These are phyloP conservation scores for Lycium ferocissimum DNA, from an alignment of 257 asterid species.

Conservation along the genomic window DNA sequence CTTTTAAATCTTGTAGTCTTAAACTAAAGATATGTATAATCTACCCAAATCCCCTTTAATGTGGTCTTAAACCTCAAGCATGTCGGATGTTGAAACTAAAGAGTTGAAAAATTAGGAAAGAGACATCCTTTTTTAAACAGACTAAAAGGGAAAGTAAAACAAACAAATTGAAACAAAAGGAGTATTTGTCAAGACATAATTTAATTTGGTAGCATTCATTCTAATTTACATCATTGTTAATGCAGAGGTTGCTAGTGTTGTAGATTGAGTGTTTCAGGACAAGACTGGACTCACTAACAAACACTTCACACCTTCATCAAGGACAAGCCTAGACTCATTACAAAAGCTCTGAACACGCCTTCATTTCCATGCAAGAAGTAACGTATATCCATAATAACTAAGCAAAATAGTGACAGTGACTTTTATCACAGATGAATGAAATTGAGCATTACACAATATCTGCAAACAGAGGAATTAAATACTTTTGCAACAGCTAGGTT, in stretches of 20 bases:
- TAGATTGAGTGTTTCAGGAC: neutral
- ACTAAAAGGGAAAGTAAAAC: no score
- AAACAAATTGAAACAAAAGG: neutral
- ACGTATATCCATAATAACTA: neutral
- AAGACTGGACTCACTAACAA: neutral
- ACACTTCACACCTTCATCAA: neutral
- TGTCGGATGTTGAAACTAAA: no score
- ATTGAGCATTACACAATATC: neutral
- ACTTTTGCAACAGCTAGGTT: neutral
- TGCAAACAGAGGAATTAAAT: constrained; percentile 21
- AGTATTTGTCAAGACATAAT: neutral
- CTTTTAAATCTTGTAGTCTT: no score
- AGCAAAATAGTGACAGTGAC: neutral
- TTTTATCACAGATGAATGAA: neutral
- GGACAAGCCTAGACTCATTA: neutral
- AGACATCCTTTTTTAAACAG: no score
- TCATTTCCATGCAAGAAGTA: neutral
- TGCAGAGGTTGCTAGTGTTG: constrained; percentile 14
- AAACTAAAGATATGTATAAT: no score
- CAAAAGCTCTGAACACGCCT: neutral
- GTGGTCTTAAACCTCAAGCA: no score
- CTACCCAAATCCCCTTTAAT: no score
- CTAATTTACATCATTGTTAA: neutral
- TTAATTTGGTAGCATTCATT: neutral
- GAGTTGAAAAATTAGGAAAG: no score